Evolutionary conservation across 169 alveolate species (phyloP), one percentile per base, ranked within the genome.

Genomic region (Amoebophrya sp.): DNA sequence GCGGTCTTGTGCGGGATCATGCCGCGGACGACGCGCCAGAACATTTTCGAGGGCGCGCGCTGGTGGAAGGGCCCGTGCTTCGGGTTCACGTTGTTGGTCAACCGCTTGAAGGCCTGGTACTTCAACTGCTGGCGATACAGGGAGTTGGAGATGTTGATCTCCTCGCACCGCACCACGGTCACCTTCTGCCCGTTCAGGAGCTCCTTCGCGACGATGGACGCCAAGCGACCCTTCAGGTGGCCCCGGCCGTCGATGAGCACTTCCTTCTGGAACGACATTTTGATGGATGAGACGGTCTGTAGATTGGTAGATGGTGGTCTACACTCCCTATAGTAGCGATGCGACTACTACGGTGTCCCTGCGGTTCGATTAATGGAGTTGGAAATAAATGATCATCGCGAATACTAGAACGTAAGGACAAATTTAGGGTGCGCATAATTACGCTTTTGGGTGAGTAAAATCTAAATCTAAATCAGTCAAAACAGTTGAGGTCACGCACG

Each of bases 1-100:
- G 98, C 95, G 40, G 99, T 97, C 95, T 98, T 98, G 94, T 98
- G 99, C 29, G 99, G 99, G 90, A 98, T 93, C 99, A 99, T 99
- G 90, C 99, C 99, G 89, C 99, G 97, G 89, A 98, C 98, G 88
- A 97, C 96, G 94, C 99, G 97, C 99, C 99, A 98, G 95, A 99
- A 96, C 88, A 98, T 97, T 94, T 97, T 98, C 39, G 99, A 95
- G 41, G 99, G 99, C 43, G 98, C 97, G 91, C 99, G 96, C 94
- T 95, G 95, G 95, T 99, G 99, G 95, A 96, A 94, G 41, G 98
- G 99, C 29, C 99, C 99, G 89, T 96, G 96, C 91, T 94, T 94
- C 42, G 99, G 99, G 96, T 98, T 98, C 70, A 99, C 95, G 95
- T 98, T 98, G 95, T 97, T 97, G 92, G 98, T 94, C 92, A 97